Percentiles rank a stretch among this genome's conserved stretches.
These are phyloP conservation scores for Knoxia roxburghii DNA, from an alignment of 257 asterid genomes.

Conservation along the genomic window DNA sequence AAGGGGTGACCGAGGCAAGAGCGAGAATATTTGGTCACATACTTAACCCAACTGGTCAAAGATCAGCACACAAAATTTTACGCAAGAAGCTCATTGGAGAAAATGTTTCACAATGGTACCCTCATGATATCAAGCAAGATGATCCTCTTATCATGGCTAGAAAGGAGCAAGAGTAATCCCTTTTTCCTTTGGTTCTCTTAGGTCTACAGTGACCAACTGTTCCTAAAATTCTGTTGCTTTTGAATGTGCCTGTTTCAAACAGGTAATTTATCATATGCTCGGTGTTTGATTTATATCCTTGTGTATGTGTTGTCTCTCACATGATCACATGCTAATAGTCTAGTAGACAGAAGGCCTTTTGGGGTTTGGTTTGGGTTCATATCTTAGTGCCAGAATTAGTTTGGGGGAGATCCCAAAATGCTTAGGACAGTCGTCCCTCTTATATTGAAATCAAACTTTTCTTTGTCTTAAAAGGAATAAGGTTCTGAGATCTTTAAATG, in stretches of 20 bases:
- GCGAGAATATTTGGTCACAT: conserved; percentile 86
- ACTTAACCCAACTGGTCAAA: conserved; percentile 69
- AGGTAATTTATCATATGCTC: background rate
- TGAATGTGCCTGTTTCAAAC: background rate
- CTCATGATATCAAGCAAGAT: conserved; percentile 61
- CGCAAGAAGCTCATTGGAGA: conserved; percentile 92
- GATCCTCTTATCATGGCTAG: conserved; percentile 66
- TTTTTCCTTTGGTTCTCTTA: background rate
- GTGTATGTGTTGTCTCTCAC: background rate
- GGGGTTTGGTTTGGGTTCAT: background rate
- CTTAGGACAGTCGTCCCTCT: background rate
- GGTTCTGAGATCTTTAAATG: no score
- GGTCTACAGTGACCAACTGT: no score
- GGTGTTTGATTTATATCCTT: background rate
- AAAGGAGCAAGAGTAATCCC: conserved; percentile 60
- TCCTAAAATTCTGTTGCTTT: background rate
- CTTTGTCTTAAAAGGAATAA: no score
- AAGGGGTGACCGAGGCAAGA: conserved; percentile 77
- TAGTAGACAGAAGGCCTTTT: background rate
- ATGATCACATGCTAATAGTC: no score
- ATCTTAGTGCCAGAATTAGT: no score
- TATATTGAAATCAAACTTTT: background rate
- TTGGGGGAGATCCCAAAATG: background rate
- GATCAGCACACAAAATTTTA: conserved; percentile 74
- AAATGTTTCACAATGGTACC: conserved; percentile 84